Percentiles rank a stretch among this genome's conserved stretches.
Evolutionary conservation across 139 green algal genomes (phyloP).

Genomic region (Chlorella vulgaris): DNA sequence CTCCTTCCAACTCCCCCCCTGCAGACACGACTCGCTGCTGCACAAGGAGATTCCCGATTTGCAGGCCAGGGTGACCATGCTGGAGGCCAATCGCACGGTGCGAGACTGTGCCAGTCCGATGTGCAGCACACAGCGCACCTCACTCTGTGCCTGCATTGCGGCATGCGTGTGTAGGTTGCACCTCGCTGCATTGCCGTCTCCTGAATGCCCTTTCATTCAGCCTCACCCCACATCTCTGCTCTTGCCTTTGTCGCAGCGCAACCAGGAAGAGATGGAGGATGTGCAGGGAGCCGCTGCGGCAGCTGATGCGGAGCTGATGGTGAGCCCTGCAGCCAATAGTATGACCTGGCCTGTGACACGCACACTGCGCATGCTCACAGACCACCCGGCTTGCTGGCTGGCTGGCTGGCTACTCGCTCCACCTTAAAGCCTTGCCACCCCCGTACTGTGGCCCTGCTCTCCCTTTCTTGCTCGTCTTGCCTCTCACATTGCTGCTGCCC

Average conservation of each 20-base stretch:
- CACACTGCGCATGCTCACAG: too few species aligned
- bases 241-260: background rate
- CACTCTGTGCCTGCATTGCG: background rate
- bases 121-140: too few species aligned
- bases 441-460: background rate
- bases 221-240: too few species aligned
- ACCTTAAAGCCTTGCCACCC: background rate
- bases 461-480: background rate
- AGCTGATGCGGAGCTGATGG: conserved; percentile 14
- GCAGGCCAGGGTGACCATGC: background rate
- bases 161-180: background rate
- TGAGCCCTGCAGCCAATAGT: background rate
- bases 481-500: background rate
- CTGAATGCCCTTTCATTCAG: too few species aligned
- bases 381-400: too few species aligned
- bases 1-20: background rate
- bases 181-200: too few species aligned
- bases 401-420: background rate
- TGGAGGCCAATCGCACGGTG: background rate
- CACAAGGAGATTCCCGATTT: background rate
- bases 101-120: too few species aligned
- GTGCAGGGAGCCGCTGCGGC: background rate
- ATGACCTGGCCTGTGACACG: too few species aligned
- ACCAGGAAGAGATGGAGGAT: conserved; percentile 12
- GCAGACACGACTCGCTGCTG: conserved; percentile 3